Evolutionary conservation across 139 green algal species (phyloP).

Genomic region (Ettlia oleoabundans): DNA sequence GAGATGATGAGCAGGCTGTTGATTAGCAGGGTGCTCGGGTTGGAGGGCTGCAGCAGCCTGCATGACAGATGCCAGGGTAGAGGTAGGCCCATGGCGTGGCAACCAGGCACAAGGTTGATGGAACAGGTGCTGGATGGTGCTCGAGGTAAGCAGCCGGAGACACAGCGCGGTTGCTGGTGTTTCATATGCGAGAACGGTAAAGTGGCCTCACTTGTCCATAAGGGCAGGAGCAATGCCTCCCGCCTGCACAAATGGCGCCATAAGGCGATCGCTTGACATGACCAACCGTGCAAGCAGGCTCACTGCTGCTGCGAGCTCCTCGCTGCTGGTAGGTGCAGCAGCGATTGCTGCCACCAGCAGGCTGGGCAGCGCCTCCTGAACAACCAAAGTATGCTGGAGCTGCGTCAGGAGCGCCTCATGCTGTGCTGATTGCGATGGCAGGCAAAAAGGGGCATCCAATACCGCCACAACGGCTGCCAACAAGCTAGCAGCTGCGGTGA

Average conservation of each 20-base stretch:
- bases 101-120: not conserved
- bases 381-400: constrained; percentile 4
- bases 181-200: too few species aligned
- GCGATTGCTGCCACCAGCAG: constrained; percentile 5
- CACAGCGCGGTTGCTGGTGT: not conserved
- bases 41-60: constrained; percentile 42
- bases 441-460: constrained; percentile 22
- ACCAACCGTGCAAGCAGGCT: constrained; percentile 49
- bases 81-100: too few species aligned
- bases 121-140: not conserved
- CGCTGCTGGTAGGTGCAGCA: not conserved
- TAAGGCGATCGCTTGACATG: constrained; percentile 23
- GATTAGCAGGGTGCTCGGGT: constrained; percentile 62
- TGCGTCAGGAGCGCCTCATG: not conserved
- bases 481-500: not conserved
- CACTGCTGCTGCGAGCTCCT: constrained; percentile 21
- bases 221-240: constrained; percentile 57
- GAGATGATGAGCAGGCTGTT: constrained; percentile 66
- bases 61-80: not conserved
- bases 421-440: not conserved
- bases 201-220: constrained; percentile 50
- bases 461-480: constrained; percentile 23
- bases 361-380: not conserved
- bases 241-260: constrained; percentile 39
- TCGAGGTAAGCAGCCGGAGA: not conserved